Conservation (phyloP, 345 rosid genomes). For the Moricandia arvensis region DNA sequence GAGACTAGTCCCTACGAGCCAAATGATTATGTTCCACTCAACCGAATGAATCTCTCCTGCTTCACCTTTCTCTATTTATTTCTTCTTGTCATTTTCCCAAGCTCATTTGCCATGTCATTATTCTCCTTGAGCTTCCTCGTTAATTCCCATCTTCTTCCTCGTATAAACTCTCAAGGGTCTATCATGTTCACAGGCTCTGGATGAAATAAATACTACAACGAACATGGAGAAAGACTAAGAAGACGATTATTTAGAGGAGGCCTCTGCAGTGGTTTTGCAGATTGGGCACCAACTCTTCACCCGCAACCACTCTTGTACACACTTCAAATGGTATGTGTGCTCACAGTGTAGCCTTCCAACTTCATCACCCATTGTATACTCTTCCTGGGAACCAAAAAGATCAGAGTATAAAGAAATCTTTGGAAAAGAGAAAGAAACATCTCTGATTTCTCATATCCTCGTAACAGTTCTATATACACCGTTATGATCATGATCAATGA, state of each 20-base stretch:
- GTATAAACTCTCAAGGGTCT: not conserved
- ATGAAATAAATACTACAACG: not conserved
- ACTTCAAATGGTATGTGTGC: slow-evolving; percentile 64
- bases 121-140: too few species aligned
- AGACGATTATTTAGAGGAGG: slow-evolving; percentile 33
- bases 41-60: too few species aligned
- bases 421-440: not conserved
- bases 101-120: too few species aligned
- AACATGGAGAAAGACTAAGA: slow-evolving; percentile 10
- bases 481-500: not conserved
- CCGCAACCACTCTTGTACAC: too few species aligned
- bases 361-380: slow-evolving; percentile 69
- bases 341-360: slow-evolving; percentile 73
- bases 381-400: slow-evolving; percentile 60
- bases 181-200: slow-evolving; percentile 22
- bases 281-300: slow-evolving; percentile 96
- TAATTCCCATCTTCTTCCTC: not conserved
- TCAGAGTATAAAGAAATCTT: not conserved
- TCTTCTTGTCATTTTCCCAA: too few species aligned
- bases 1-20: too few species aligned
- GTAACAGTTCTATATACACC: too few species aligned
- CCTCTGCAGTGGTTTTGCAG: slow-evolving; percentile 70
- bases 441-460: too few species aligned
- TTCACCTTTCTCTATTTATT: too few species aligned
- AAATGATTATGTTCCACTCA: too few species aligned